Evolutionary conservation across 2,329 filamentous ascomycete genomes (phyloP).

Genomic region (Calonectria honghensis): DNA sequence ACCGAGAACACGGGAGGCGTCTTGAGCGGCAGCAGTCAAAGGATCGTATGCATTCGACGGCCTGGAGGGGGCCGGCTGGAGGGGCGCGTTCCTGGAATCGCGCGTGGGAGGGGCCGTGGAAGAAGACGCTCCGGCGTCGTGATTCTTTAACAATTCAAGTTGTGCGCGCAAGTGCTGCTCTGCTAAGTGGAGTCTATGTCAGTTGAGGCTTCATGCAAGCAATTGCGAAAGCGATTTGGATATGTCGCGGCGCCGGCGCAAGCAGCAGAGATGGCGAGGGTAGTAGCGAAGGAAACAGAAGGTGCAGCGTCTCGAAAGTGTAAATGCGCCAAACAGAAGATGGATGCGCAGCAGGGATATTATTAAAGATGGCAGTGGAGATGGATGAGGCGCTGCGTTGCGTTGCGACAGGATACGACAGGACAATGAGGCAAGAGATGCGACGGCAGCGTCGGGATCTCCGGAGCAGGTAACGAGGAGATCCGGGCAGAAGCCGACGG

Average conservation of each 20-base stretch:
- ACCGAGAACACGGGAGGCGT: slow-evolving; percentile 59
- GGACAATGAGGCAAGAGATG: slow-evolving; percentile 26
- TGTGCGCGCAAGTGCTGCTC: slow-evolving; percentile 66
- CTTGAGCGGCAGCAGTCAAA: slow-evolving; percentile 59
- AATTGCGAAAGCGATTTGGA: slow-evolving; percentile 46
- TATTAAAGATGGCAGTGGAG: slow-evolving; percentile 48
- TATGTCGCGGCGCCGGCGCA: slow-evolving; percentile 38
- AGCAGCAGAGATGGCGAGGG: slow-evolving; percentile 39
- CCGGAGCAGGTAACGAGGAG: slow-evolving; percentile 38
- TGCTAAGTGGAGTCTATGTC: slow-evolving; percentile 52
- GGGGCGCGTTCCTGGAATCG: slow-evolving; percentile 56
- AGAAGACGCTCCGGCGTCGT: slow-evolving; percentile 60
- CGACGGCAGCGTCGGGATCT: slow-evolving; percentile 20
- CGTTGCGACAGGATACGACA: slow-evolving; percentile 46
- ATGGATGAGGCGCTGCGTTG: slow-evolving; percentile 32
- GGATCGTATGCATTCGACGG: slow-evolving; percentile 69
- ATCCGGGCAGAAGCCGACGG: slow-evolving; percentile 37
- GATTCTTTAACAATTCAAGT: slow-evolving; percentile 66
- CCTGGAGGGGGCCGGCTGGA: slow-evolving; percentile 57
- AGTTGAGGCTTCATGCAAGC: slow-evolving; percentile 48
- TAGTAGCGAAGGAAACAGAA: slow-evolving; percentile 39
- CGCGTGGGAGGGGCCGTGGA: slow-evolving; percentile 54
- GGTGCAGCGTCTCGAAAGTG: slow-evolving; percentile 39
- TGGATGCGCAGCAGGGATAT: slow-evolving; percentile 51
- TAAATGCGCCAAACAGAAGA: slow-evolving; percentile 41